Evolutionary conservation across 495 filamentous ascomycete genomes (phyloP).

Genomic region (Annulohypoxylon nitens): DNA sequence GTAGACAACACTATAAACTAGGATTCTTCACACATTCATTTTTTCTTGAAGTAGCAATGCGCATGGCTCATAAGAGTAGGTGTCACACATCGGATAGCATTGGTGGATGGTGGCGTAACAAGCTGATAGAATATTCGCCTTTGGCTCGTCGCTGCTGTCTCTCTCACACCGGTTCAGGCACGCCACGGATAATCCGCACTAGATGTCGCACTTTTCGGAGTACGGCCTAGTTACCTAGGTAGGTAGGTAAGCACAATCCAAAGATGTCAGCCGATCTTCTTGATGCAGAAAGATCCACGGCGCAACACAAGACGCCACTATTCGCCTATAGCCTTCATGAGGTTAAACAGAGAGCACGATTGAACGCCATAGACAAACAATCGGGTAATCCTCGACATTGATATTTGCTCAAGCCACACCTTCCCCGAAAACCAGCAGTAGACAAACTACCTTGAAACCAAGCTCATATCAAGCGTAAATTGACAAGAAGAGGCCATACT

Average conservation of each 20-base stretch:
- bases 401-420: background rate
- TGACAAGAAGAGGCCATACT: background rate
- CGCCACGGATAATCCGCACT: background rate
- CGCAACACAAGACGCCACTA: background rate
- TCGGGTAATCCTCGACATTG: background rate
- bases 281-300: background rate
- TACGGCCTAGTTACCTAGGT: background rate
- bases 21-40: background rate
- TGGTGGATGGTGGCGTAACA: background rate
- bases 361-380: background rate
- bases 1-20: background rate
- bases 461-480: background rate
- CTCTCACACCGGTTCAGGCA: background rate
- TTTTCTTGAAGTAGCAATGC: background rate
- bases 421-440: background rate
- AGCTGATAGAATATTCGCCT: background rate
- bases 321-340: background rate
- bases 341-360: background rate
- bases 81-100: slow-evolving; percentile 14
- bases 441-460: background rate
- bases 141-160: background rate
- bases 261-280: background rate
- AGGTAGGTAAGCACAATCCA: background rate
- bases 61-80: slow-evolving; percentile 23
- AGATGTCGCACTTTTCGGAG: background rate